phyloP scores from a whole-genome alignment of 768 basidiomycete genomes.

The Leccinum uliginosum region DNA sequence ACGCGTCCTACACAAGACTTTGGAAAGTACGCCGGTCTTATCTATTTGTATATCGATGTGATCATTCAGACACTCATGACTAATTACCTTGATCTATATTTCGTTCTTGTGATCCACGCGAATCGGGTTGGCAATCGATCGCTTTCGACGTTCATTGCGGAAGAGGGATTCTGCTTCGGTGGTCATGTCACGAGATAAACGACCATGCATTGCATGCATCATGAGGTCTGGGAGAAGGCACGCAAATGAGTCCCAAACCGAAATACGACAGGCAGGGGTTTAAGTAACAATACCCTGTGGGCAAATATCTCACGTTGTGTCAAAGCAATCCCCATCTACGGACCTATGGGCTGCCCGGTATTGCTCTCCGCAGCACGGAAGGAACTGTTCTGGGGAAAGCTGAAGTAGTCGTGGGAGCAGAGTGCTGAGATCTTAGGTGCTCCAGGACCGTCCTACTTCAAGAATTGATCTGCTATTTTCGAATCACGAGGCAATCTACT shows the following conservation, averaged over 20 bases:
- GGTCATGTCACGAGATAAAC: background rate
- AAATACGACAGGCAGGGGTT: constrained; percentile 8
- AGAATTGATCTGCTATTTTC: constrained; percentile 21
- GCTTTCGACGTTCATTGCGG: background rate
- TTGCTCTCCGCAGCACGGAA: background rate
- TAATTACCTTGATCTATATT: background rate
- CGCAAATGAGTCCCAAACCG: constrained; percentile 1
- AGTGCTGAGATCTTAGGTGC: constrained; percentile 5
- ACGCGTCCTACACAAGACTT: background rate
- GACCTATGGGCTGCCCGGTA: background rate
- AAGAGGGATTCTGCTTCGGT: background rate
- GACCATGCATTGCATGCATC: background rate
- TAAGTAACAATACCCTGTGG: background rate
- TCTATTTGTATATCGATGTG: constrained; percentile 4
- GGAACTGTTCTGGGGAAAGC: background rate
- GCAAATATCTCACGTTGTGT: background rate
- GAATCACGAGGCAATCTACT: constrained; percentile 30
- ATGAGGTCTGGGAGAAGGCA: background rate
- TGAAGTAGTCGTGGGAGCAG: background rate
- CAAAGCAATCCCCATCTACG: constrained; percentile 8
- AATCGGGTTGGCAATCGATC: background rate
- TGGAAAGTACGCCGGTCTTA: background rate
- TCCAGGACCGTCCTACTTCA: constrained; percentile 20
- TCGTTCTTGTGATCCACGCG: background rate
- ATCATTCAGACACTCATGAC: background rate